Evolutionary conservation across 768 basidiomycete genomes (phyloP).

Genomic region (Arthromyces matolae): DNA sequence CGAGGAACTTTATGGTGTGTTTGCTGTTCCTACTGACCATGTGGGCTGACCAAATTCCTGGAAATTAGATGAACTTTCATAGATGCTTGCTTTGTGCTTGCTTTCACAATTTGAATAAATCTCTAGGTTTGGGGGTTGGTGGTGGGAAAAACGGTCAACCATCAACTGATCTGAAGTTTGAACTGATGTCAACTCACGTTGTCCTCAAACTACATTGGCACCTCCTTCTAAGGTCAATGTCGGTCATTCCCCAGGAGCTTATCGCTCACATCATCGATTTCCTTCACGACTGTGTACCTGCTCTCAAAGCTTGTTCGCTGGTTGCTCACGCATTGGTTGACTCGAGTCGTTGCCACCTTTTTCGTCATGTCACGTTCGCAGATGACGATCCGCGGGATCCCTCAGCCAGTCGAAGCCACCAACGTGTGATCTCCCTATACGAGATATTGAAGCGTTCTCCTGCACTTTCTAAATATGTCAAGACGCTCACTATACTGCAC

Average conservation of each 20-base stretch:
- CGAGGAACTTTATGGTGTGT: too few species aligned
- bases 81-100: too few species aligned
- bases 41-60: too few species aligned
- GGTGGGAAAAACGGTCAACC: too few species aligned
- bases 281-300: conserved; percentile 20
- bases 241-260: conserved; percentile 16
- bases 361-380: conserved; percentile 18
- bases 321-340: conserved; percentile 25
- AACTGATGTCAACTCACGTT: not conserved
- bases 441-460: not conserved
- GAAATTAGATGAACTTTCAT: too few species aligned
- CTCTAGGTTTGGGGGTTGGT: too few species aligned
- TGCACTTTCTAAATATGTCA: not conserved
- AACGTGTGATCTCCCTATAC: not conserved
- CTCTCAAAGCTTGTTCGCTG: conserved; percentile 22
- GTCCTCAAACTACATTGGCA: not conserved
- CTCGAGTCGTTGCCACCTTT: conserved; percentile 23
- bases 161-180: not conserved
- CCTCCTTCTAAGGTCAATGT: not conserved
- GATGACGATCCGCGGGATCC: conserved; percentile 1
- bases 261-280: conserved; percentile 27
- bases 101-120: too few species aligned
- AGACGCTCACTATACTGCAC: not conserved
- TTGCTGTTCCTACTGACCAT: too few species aligned
- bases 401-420: not conserved